Percentiles rank a stretch among this genome's conserved stretches.
phyloP scores from a whole-genome alignment of 202 grass and related monocot species.

The Setaria viridis region DNA sequence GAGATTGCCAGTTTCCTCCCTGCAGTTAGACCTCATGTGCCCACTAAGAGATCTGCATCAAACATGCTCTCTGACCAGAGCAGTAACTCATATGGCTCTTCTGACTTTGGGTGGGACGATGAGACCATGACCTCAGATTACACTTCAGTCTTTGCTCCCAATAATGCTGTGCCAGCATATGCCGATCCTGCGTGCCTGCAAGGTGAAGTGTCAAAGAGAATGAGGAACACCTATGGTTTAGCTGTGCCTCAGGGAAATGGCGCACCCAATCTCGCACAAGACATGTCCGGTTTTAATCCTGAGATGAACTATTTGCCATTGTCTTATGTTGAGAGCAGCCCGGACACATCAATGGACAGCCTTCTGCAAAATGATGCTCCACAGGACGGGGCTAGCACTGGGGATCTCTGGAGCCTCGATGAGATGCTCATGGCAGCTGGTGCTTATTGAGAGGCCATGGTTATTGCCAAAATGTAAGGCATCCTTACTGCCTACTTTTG shows the following conservation, averaged over 20 bases:
- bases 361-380: slow-evolving; percentile 44
- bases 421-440: slow-evolving; percentile 53
- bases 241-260: slow-evolving; percentile 54
- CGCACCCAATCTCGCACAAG: slow-evolving; percentile 33
- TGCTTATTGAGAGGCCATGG: slow-evolving; percentile 54
- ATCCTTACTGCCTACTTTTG: slow-evolving; percentile 1
- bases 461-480: slow-evolving; percentile 39
- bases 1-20: slow-evolving; percentile 32
- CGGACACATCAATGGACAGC: slow-evolving; percentile 56
- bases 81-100: slow-evolving; percentile 57
- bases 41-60: slow-evolving; percentile 26
- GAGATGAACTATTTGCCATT: slow-evolving; percentile 62
- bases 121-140: slow-evolving; percentile 59
- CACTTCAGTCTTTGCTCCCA: slow-evolving; percentile 53
- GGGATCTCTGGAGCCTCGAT: slow-evolving; percentile 67
- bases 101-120: slow-evolving; percentile 59
- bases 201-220: slow-evolving; percentile 50
- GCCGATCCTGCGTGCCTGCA: slow-evolving; percentile 38
- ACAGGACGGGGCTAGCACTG: slow-evolving; percentile 44
- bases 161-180: slow-evolving; percentile 28
- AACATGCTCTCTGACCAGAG: slow-evolving; percentile 66
- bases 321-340: slow-evolving; percentile 59
- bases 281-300: slow-evolving; percentile 47
- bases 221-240: slow-evolving; percentile 50
- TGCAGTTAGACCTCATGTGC: slow-evolving; percentile 25